A percentile compares a stretch with the other conserved stretches of the same genome.
Evolutionary conservation across 2,329 filamentous ascomycete species (phyloP).

Genomic region (Malbranchea cinnamomea): DNA sequence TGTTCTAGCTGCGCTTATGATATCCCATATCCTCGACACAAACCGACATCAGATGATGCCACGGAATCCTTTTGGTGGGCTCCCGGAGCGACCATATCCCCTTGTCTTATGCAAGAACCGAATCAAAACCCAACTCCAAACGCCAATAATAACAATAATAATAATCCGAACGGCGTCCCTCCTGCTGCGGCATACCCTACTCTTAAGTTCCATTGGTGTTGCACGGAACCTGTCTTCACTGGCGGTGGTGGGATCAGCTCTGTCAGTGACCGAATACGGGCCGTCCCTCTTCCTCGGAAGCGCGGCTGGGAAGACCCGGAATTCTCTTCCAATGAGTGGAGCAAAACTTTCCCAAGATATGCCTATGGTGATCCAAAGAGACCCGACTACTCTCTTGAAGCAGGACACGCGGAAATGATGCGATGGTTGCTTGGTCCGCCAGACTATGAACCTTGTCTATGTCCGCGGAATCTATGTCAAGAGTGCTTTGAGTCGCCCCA

Average conservation of each 20-base stretch:
- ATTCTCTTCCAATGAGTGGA: slow-evolving; percentile 29
- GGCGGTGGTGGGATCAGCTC: slow-evolving; percentile 45
- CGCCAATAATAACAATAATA: slow-evolving; percentile 7
- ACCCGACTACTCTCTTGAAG: slow-evolving; percentile 25
- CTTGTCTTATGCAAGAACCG: slow-evolving; percentile 43
- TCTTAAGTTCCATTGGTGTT: slow-evolving; percentile 45
- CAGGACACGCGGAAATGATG: slow-evolving; percentile 29
- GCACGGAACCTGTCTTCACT: slow-evolving; percentile 44
- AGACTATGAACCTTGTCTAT: slow-evolving; percentile 31
- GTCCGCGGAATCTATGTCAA: slow-evolving; percentile 41
- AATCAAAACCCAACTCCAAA: slow-evolving; percentile 14
- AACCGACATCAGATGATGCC: slow-evolving; percentile 12
- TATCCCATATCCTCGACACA: slow-evolving; percentile 32
- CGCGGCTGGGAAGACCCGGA: slow-evolving; percentile 43
- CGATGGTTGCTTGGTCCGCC: slow-evolving; percentile 34
- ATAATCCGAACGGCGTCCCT: slow-evolving; percentile 20
- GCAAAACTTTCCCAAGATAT: slow-evolving; percentile 24
- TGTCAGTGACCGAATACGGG: slow-evolving; percentile 41
- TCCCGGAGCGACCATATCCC: slow-evolving; percentile 38
- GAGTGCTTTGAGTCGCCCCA: slow-evolving; percentile 43
- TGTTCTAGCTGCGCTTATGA: slow-evolving; percentile 47
- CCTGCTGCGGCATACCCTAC: slow-evolving; percentile 28
- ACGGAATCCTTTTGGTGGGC: slow-evolving; percentile 44
- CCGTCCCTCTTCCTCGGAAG: slow-evolving; percentile 39
- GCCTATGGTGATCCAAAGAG: slow-evolving; percentile 26